Evolutionary conservation across 169 alveolate genomes (phyloP).

Genomic region (Pseudocohnilembus persalinus): DNA sequence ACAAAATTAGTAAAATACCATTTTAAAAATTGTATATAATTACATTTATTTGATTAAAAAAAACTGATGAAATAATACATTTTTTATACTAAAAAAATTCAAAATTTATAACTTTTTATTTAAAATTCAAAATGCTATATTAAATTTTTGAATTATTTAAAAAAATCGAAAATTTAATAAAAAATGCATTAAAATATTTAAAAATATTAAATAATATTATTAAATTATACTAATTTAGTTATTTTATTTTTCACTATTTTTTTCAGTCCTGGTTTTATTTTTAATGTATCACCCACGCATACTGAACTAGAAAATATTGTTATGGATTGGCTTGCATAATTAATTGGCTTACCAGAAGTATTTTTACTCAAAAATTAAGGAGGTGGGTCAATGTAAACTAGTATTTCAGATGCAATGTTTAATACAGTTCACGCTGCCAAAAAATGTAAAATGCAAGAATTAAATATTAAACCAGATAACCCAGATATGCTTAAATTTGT

Average conservation of each 20-base stretch:
- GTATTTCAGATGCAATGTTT: conserved; percentile 33
- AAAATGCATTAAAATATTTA: too few species aligned
- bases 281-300: conserved; percentile 39
- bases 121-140: too few species aligned
- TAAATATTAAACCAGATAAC: conserved; percentile 3
- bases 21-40: too few species aligned
- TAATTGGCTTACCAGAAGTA: conserved; percentile 17
- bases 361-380: conserved; percentile 36
- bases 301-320: conserved; percentile 46
- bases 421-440: conserved; percentile 41
- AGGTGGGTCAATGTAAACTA: conserved; percentile 38
- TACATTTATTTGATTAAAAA: too few species aligned
- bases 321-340: conserved; percentile 42
- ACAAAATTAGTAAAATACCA: too few species aligned
- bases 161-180: too few species aligned
- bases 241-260: not conserved
- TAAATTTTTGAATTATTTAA: too few species aligned
- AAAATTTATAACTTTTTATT: too few species aligned
- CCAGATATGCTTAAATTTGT: conserved; percentile 29
- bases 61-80: too few species aligned
- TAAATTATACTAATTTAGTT: too few species aligned
- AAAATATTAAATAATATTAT: too few species aligned
- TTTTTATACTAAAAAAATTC: too few species aligned
- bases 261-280: conserved; percentile 38
- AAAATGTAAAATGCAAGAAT: conserved; percentile 34